Conservation (phyloP, 2,329 filamentous ascomycete genomes). For the Cryphonectria carpinicola region DNA sequence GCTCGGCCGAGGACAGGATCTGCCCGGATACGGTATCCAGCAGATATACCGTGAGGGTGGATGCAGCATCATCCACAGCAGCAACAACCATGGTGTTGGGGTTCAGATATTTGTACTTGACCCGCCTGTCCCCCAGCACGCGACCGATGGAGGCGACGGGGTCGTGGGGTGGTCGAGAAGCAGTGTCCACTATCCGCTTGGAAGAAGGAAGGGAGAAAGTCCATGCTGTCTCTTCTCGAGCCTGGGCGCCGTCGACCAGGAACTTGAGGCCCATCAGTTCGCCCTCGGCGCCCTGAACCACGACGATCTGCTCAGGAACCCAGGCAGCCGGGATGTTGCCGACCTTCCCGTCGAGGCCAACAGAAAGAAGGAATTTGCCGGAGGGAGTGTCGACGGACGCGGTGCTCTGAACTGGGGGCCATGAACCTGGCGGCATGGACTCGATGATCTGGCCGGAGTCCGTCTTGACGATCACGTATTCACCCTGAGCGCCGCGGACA, state of each 20-base stretch:
- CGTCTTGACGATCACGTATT: slow-evolving; percentile 60
- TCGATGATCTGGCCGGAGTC: slow-evolving; percentile 57
- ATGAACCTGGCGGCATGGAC: slow-evolving; percentile 44
- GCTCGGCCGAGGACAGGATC: slow-evolving; percentile 71
- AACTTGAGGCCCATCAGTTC: slow-evolving; percentile 61
- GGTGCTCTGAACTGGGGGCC: slow-evolving; percentile 49
- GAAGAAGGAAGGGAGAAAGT: slow-evolving; percentile 68
- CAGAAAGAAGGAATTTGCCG: slow-evolving; percentile 58
- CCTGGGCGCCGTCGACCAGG: slow-evolving; percentile 44
- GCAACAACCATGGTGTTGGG: slow-evolving; percentile 81
- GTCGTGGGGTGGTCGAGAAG: slow-evolving; percentile 73
- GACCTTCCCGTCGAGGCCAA: slow-evolving; percentile 55
- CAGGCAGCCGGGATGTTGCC: slow-evolving; percentile 49
- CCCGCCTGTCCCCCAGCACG: slow-evolving; percentile 87
- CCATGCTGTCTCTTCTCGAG: slow-evolving; percentile 65
- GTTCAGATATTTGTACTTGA: slow-evolving; percentile 97
- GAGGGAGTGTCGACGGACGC: slow-evolving; percentile 56
- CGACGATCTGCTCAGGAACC: slow-evolving; percentile 57
- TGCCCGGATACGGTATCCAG: slow-evolving; percentile 86
- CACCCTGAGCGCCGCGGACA: slow-evolving; percentile 63
- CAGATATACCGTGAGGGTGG: slow-evolving; percentile 73
- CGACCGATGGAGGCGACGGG: slow-evolving; percentile 93
- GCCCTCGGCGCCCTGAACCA: slow-evolving; percentile 54
- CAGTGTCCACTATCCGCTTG: slow-evolving; percentile 70
- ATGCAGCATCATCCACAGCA: slow-evolving; percentile 61